These are phyloP conservation scores for Aspergillus carlsbadensis DNA, from an alignment of 495 filamentous ascomycete genomes.

Conservation along the genomic window DNA sequence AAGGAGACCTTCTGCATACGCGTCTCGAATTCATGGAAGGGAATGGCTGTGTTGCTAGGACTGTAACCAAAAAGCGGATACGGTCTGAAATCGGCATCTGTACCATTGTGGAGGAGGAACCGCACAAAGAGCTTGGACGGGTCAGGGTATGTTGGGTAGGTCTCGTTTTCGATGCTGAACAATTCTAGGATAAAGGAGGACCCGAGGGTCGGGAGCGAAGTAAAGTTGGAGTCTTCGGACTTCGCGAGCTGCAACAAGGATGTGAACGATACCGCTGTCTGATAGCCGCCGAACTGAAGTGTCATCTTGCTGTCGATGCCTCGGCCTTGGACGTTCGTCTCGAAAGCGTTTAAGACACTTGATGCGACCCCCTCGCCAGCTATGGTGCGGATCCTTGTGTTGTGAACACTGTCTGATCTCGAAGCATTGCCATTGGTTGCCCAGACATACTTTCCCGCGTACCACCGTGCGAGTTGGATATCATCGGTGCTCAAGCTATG, in stretches of 20 bases:
- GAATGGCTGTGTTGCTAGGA: constrained; percentile 48
- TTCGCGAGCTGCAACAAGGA: constrained; percentile 61
- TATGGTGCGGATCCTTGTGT: constrained; percentile 60
- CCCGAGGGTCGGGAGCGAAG: constrained; percentile 66
- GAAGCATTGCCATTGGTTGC: constrained; percentile 60
- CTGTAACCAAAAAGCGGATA: constrained; percentile 69
- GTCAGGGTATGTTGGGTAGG: constrained; percentile 46
- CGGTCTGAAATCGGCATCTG: constrained; percentile 42
- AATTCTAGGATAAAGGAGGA: constrained; percentile 73
- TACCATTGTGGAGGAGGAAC: constrained; percentile 77
- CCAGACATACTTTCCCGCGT: constrained; percentile 66
- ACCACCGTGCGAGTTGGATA: constrained; percentile 56
- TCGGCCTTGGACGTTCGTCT: constrained; percentile 42
- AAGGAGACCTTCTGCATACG: constrained; percentile 63
- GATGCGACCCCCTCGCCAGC: constrained; percentile 64
- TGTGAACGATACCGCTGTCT: constrained; percentile 72
- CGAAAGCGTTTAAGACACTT: constrained; percentile 57
- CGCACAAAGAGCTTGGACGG: constrained; percentile 65
- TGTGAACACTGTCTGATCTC: constrained; percentile 39
- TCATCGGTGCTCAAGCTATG: constrained; percentile 50
- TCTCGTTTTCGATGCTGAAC: constrained; percentile 56
- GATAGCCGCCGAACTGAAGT: constrained; percentile 69
- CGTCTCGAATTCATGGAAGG: constrained; percentile 61
- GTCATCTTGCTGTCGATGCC: constrained; percentile 52
- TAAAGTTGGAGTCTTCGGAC: constrained; percentile 57